These are phyloP conservation scores for Russula ochroleuca DNA, from an alignment of 768 basidiomycete genomes.

Conservation along the genomic window DNA sequence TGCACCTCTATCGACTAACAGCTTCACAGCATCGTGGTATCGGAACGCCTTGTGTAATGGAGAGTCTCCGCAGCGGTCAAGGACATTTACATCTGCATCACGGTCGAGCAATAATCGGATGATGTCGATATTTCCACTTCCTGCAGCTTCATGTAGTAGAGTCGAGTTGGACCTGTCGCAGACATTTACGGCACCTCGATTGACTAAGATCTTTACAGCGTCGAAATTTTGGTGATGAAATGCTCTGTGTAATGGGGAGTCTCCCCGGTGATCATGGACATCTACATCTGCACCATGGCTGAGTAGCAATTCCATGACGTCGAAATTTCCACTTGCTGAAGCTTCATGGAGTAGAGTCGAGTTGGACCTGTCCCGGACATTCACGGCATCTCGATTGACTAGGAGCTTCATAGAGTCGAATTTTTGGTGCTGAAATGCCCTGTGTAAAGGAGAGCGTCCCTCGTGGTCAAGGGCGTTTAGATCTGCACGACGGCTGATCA, in stretches of 20 bases:
- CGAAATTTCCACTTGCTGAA: neutral
- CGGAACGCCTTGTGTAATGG: neutral
- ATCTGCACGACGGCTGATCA: neutral
- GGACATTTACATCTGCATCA: neutral
- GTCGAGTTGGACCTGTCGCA: neutral
- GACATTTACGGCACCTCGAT: neutral
- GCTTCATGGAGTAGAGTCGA: neutral
- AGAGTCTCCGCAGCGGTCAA: neutral
- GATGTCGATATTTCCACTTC: neutral
- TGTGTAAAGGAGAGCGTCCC: neutral
- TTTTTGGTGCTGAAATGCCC: neutral
- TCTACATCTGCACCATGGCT: neutral
- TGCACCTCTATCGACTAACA: no score
- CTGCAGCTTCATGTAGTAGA: neutral
- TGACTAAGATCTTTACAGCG: neutral
- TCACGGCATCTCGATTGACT: neutral
- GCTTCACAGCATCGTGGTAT: no score
- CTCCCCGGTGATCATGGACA: neutral
- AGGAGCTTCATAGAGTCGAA: neutral
- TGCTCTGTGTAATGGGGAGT: neutral
- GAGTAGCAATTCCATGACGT: neutral
- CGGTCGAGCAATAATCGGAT: neutral
- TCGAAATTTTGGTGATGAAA: neutral
- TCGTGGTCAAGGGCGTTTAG: neutral
- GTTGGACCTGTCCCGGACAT: neutral